These are phyloP conservation scores for Globisporangium nagaii DNA, from an alignment of 352 stramenopile genomes.

Conservation along the genomic window DNA sequence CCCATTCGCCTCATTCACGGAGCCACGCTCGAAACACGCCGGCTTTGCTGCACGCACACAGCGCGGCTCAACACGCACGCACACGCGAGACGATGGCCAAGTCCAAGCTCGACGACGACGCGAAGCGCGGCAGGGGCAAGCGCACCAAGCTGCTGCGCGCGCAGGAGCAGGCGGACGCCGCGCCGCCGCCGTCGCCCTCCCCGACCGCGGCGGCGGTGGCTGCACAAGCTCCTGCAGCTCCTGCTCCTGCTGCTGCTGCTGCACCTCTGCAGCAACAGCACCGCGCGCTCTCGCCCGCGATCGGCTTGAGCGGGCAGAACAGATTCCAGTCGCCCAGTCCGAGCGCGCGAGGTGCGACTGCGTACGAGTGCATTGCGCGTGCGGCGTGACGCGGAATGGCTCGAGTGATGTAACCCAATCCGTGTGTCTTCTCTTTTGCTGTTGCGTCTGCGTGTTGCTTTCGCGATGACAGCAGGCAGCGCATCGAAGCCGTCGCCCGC, in stretches of 20 bases:
- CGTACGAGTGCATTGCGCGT: background rate
- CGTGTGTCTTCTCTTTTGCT: background rate
- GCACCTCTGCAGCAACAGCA: background rate
- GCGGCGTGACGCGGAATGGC: no score
- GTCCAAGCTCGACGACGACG: constrained; percentile 56
- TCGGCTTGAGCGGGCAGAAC: constrained; percentile 15
- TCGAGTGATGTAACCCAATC: background rate
- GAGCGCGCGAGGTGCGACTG: constrained; percentile 27
- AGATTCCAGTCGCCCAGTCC: constrained; percentile 50
- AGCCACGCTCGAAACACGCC: background rate
- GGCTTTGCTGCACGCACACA: background rate
- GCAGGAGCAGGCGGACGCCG: constrained; percentile 22
- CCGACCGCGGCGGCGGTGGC: constrained; percentile 3
- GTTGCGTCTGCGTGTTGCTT: background rate
- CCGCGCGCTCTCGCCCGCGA: constrained; percentile 3
- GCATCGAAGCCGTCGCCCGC: constrained; percentile 59
- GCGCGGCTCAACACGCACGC: background rate
- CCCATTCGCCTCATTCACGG: background rate
- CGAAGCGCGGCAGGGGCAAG: constrained; percentile 61
- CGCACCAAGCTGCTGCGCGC: constrained; percentile 44
- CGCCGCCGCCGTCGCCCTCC: constrained; percentile 11
- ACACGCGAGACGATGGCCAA: constrained; percentile 37
- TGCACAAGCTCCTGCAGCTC: constrained; percentile 12
- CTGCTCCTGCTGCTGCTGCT: constrained; percentile 6
- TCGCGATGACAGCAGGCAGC: constrained; percentile 7